These are phyloP conservation scores for Cadophora malorum DNA, from an alignment of 2,329 filamentous ascomycete species.

Conservation along the genomic window DNA sequence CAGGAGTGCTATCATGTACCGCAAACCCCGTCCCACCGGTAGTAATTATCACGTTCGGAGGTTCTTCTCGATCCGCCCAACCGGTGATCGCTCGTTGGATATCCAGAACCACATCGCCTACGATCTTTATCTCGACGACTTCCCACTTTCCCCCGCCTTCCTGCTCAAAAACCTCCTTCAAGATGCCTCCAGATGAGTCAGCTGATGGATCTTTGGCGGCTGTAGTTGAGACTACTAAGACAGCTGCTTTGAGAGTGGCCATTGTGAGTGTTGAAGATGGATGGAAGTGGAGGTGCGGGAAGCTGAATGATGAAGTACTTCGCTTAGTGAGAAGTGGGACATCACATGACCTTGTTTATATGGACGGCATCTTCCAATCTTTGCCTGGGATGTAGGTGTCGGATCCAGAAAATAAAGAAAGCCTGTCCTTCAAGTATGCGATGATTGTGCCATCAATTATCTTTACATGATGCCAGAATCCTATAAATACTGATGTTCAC, in stretches of 20 bases:
- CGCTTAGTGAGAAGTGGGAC: neutral
- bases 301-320: neutral
- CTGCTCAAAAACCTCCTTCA: slow-evolving; percentile 72
- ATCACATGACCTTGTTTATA: slow-evolving; percentile 1
- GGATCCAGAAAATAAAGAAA: too few species aligned
- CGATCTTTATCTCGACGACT: slow-evolving; percentile 72
- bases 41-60: slow-evolving; percentile 79
- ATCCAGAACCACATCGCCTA: slow-evolving; percentile 74
- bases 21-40: slow-evolving; percentile 96
- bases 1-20: slow-evolving; percentile 82
- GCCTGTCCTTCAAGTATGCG: too few species aligned
- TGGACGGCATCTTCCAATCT: neutral
- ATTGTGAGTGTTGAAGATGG: slow-evolving; percentile 41
- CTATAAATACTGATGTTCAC: too few species aligned
- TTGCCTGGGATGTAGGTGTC: too few species aligned
- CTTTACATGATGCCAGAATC: too few species aligned
- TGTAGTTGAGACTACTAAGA: slow-evolving; percentile 91
- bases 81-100: slow-evolving; percentile 76
- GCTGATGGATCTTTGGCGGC: slow-evolving; percentile 79
- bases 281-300: slow-evolving; percentile 17
- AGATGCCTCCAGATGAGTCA: slow-evolving; percentile 72
- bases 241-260: slow-evolving; percentile 68
- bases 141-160: slow-evolving; percentile 76
- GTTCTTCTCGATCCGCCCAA: slow-evolving; percentile 73
- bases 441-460: too few species aligned